These are phyloP conservation scores for Tuber melanosporum DNA, from an alignment of 495 filamentous ascomycete species.

Conservation along the genomic window DNA sequence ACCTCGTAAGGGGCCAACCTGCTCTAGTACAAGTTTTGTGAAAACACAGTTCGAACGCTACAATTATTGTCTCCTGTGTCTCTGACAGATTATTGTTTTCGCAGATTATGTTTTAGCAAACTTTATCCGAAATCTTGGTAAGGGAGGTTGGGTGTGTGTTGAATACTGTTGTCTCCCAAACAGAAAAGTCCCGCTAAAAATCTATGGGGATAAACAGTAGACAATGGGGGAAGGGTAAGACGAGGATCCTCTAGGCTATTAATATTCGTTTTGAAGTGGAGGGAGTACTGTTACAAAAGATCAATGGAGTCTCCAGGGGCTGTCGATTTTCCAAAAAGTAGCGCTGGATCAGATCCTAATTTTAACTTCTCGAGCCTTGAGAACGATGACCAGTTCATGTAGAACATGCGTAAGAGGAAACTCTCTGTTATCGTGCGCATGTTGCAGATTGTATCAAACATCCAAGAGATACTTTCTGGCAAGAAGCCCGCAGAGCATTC, in stretches of 20 bases:
- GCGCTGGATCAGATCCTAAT: background rate
- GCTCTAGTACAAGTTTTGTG: no score
- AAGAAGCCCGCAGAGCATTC: fast-evolving
- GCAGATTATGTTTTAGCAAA: background rate
- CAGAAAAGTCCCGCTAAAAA: background rate
- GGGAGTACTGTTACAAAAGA: background rate
- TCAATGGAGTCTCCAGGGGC: background rate
- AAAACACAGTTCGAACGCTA: no score
- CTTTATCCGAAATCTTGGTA: background rate
- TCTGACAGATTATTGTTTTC: background rate
- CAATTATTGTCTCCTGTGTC: no score
- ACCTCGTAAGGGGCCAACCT: background rate
- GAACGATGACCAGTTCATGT: background rate
- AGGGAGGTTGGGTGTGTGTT: background rate
- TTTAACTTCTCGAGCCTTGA: background rate
- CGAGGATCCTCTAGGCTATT: background rate
- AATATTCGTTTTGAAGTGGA: background rate
- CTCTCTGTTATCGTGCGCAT: background rate
- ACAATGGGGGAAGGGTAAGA: background rate
- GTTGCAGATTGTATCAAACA: background rate
- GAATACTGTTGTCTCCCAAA: background rate
- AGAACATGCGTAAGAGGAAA: background rate
- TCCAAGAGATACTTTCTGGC: background rate
- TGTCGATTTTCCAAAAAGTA: background rate
- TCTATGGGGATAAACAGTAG: background rate